Evolutionary conservation across 2,329 filamentous ascomycete genomes (phyloP).

Genomic region (Dactylonectria macrodidyma): DNA sequence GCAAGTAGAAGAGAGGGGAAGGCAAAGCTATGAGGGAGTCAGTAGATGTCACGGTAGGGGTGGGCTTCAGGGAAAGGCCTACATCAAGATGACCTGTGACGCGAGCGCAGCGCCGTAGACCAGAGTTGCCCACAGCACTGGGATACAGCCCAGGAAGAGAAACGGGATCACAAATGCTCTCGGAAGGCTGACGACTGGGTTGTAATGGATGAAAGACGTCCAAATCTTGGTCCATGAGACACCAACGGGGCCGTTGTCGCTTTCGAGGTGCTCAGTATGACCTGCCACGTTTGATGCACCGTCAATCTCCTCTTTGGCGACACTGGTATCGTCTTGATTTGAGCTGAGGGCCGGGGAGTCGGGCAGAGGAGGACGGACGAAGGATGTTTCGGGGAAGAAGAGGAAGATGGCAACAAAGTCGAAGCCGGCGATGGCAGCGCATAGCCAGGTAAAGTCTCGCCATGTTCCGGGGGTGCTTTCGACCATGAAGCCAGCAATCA

Average conservation of each 20-base stretch:
- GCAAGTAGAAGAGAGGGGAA: constrained; percentile 9
- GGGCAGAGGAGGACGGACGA: background rate
- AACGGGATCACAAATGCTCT: constrained; percentile 10
- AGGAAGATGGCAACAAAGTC: constrained; percentile 10
- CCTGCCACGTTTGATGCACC: background rate
- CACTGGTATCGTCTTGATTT: background rate
- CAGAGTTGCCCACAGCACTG: constrained; percentile 12
- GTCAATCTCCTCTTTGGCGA: constrained; percentile 4
- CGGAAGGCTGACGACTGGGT: background rate
- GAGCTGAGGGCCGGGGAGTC: background rate
- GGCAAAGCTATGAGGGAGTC: background rate
- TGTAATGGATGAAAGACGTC: constrained; percentile 5
- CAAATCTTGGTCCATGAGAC: constrained; percentile 5
- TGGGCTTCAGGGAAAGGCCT: background rate
- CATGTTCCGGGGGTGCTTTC: constrained; percentile 7
- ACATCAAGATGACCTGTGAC: constrained; percentile 13
- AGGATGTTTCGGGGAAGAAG: constrained; percentile 11
- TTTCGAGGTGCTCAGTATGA: background rate
- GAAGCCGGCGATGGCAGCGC: constrained; percentile 12
- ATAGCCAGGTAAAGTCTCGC: constrained; percentile 16
- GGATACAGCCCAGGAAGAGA: constrained; percentile 4
- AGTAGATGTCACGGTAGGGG: background rate
- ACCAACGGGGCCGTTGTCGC: background rate
- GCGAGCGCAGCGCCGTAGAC: constrained; percentile 12
- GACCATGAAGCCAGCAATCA: constrained; percentile 18